A percentile compares a stretch with the other conserved stretches of the same genome.
Evolutionary conservation across 352 stramenopile species (phyloP).

Genomic region (Pythium grandisporangium): DNA sequence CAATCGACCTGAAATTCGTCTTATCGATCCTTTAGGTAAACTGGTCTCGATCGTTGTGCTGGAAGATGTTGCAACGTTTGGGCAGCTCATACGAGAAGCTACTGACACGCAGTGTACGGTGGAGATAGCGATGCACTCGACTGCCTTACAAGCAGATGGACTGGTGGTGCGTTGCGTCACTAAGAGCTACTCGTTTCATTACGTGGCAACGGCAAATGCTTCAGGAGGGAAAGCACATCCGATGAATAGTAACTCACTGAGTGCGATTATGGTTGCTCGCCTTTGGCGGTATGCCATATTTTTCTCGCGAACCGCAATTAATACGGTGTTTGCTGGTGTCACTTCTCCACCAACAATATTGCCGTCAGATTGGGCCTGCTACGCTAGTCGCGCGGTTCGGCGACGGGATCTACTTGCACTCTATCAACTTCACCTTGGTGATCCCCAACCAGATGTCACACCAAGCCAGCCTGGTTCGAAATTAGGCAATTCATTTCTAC

Average conservation of each 20-base stretch:
- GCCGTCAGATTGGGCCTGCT: too few relatives aligned
- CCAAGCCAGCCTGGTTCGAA: too few relatives aligned
- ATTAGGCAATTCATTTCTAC: too few relatives aligned
- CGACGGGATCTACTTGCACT: not conserved
- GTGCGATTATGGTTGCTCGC: constrained; percentile 12
- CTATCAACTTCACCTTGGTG: not conserved
- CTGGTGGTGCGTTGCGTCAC: constrained; percentile 11
- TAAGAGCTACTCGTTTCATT: constrained; percentile 31
- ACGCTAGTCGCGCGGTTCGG: not conserved
- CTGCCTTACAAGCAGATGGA: too few relatives aligned
- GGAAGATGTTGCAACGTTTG: constrained; percentile 2
- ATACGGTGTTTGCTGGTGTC: too few relatives aligned
- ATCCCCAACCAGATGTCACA: too few relatives aligned
- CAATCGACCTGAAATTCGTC: too few relatives aligned
- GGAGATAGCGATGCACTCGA: too few relatives aligned
- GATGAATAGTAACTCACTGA: constrained; percentile 1
- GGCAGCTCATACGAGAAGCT: constrained; percentile 13
- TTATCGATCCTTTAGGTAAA: constrained; percentile 2
- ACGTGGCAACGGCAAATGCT: constrained; percentile 8
- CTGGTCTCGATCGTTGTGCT: constrained; percentile 10
- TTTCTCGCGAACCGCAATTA: too few relatives aligned
- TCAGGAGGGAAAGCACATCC: not conserved
- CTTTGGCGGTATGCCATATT: constrained; percentile 24
- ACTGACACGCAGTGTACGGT: constrained; percentile 11
- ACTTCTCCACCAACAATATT: too few relatives aligned